Base-by-base conservation (phyloP, 352 stramenopile genomes). In the Phytophthora cajani region DNA sequence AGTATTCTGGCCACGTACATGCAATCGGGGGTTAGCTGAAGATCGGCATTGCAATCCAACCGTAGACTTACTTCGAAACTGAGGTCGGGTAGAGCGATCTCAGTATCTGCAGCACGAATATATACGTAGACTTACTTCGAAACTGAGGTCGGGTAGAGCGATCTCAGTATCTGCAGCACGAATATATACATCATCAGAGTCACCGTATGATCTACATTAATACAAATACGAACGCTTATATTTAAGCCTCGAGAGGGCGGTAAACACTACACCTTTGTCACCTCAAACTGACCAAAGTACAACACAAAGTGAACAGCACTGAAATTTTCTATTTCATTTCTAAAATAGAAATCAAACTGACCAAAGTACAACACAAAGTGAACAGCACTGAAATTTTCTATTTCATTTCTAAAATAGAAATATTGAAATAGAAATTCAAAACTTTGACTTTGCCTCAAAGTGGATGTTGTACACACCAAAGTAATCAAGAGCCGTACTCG, bases 21-120 rank as follows among this genome's bases (percentile, higher is more conserved):
- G 42, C 42, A 50, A 50, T 11, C 17, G 42, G 23, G 12, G n/a
- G 17, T 49, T 49, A 23, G 42, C 42, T 23, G 42, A 50, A 23
- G 17, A 50, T 21, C 42, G 42, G 23, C 17, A 23, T 50, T 21
- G 6, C 42, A 23, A 50, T 21, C 17, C 23, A 50, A 50, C 23
- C 42, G 42, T 23, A 50, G 17, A 23, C 42, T 50, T 11, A 9
- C 42, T 23, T 50, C 6, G 42, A 50, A 50, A 17, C 42, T 23
- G 42, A 50, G 42, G 42, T 12, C 17, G 16, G 42, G 42, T 49
- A 49, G 4, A 49, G 42, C 42, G 4, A 46, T 46, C 14, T 19
- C 17, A 50, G 42, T 50, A 17, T 50, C 42, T 50, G 42, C 17
- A 50, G 42, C 42, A 50, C 42, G 17, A 23, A 50, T 50, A 50